Evolutionary conservation across 768 basidiomycete species (phyloP), one percentile per base, ranked within the genome.

Genomic region (Lactarius indigo): DNA sequence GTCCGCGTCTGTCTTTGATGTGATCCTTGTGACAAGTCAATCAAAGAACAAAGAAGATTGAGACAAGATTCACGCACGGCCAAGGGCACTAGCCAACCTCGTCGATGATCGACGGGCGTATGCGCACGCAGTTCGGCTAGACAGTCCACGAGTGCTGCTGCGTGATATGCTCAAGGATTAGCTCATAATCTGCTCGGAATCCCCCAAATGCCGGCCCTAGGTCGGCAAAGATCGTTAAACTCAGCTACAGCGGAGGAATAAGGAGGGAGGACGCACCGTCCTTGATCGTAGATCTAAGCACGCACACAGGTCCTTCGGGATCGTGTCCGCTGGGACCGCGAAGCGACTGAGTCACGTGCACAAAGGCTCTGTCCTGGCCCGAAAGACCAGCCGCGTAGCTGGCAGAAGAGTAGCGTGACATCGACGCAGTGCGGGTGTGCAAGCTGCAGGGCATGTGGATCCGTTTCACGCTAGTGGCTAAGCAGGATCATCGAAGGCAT

Each of bases 71-170:
- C 3, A 83, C 88, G 72, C 73, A 95, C 96, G 98, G 62, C 93
- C 94, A 60, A 91, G 78, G 0, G 81, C 78, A 70, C 92, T 87
- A 20, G 93, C 89, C 37, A 98, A 75, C 35, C 83, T 88, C 76
- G 89, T 31, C 31, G 37, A 39, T 3, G 37, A 12, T 13, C 37
- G 12, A 2, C 10, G 12, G 13, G 37, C 12, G 13, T 3, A 15
- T 39, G 37, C 3, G n/a, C n/a, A n/a, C n/a, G 13, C 37, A 12
- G 37, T 39, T 39, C 2, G 12, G 15, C 37, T 5, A 2, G 15
- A 12, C 0, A 39, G 37, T 9, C 35, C 35, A 12, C 10, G 35
- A 35, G 9, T 35, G 35, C 35, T 2, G 10, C 35, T 10, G 35
- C 35, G 35, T 10, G 10, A 12, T 39, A 3, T 4, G 13, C 13